phyloP scores from a whole-genome alignment of 306 rosid genomes.

The Oxytropis ochrocephala region DNA sequence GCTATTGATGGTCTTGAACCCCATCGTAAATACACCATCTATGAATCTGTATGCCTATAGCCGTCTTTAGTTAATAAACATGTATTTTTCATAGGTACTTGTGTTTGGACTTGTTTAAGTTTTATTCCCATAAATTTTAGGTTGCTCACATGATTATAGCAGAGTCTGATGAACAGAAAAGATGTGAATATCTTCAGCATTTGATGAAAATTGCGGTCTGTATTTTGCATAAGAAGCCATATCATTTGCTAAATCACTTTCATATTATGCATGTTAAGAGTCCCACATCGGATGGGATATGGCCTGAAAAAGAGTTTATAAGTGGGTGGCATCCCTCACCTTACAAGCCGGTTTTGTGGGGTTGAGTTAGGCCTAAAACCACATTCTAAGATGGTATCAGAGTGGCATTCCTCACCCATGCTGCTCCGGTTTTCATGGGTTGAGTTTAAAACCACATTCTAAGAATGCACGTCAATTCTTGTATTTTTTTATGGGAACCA shows the following conservation, averaged over 20 bases:
- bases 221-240: constrained; percentile 2
- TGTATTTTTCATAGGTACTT: too few species aligned
- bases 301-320: too few species aligned
- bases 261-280: too few species aligned
- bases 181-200: constrained; percentile 86
- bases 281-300: too few species aligned
- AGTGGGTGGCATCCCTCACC: too few species aligned
- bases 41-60: constrained; percentile 72
- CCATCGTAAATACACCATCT: constrained; percentile 87
- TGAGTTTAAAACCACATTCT: background rate
- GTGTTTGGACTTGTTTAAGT: background rate
- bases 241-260: too few species aligned
- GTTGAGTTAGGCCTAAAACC: too few species aligned
- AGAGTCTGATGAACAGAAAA: constrained; percentile 74
- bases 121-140: constrained; percentile 27
- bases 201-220: constrained; percentile 89
- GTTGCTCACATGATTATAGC: constrained; percentile 89
- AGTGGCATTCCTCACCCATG: too few species aligned
- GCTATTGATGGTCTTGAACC: constrained; percentile 89
- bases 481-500: background rate
- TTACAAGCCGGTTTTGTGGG: too few species aligned
- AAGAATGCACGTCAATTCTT: background rate
- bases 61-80: background rate
- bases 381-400: too few species aligned
- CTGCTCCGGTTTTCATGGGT: too few species aligned